These are phyloP conservation scores for Coniochaeta sp. DNA, from an alignment of 2,329 filamentous ascomycete species.

Conservation along the genomic window DNA sequence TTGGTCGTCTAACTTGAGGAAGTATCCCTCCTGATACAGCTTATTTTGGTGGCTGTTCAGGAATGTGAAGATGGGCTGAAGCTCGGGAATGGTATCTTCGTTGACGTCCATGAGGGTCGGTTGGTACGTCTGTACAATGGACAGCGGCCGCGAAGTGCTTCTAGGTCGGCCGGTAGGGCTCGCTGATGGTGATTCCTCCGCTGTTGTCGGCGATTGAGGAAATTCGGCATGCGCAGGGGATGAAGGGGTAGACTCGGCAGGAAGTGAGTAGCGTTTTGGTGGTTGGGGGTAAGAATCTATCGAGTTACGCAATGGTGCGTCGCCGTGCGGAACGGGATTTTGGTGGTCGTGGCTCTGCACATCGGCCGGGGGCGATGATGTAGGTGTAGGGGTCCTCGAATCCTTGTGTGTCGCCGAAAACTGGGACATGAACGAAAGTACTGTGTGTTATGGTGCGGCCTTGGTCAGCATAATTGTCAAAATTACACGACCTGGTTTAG, in stretches of 20 bases:
- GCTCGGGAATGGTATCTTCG: conserved; percentile 81
- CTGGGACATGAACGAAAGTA: conserved; percentile 83
- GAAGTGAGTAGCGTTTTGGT: conserved; percentile 10
- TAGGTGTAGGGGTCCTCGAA: conserved; percentile 33
- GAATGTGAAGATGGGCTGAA: conserved; percentile 89
- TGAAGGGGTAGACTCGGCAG: conserved; percentile 14
- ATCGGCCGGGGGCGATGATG: conserved; percentile 34
- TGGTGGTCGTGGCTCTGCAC: conserved; percentile 2
- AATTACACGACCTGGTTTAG: conserved; percentile 6
- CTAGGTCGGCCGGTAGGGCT: conserved; percentile 32
- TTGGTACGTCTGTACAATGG: conserved; percentile 79
- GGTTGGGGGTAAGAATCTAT: conserved; percentile 7
- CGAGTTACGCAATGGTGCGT: background rate
- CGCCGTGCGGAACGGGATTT: background rate
- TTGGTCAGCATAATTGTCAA: conserved; percentile 22
- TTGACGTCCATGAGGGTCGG: conserved; percentile 80
- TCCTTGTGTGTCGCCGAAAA: conserved; percentile 48
- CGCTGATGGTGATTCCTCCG: conserved; percentile 33
- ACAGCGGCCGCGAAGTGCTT: conserved; percentile 63
- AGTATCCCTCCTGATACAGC: conserved; percentile 96
- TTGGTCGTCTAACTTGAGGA: conserved; percentile 91
- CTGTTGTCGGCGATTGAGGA: conserved; percentile 24
- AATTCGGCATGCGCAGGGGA: conserved; percentile 28
- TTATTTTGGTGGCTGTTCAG: conserved; percentile 95
- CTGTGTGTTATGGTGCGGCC: conserved; percentile 34